These are phyloP conservation scores for Beauveria asiatica DNA, from an alignment of 2,329 filamentous ascomycete species.

Conservation along the genomic window DNA sequence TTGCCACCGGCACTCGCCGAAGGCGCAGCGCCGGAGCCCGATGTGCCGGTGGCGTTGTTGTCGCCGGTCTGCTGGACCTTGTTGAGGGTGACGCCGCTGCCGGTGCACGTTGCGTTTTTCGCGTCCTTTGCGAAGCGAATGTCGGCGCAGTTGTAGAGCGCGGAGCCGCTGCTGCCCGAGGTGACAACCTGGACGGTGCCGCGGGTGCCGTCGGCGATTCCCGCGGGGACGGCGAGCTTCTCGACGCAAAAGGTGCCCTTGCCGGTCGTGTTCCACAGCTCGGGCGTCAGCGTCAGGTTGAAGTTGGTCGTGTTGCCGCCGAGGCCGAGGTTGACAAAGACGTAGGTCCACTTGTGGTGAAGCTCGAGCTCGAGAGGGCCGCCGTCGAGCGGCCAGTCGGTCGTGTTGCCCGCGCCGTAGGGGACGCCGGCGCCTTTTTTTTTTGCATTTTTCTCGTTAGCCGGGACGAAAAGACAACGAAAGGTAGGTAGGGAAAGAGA, in stretches of 20 bases:
- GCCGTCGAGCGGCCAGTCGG: conserved; percentile 45
- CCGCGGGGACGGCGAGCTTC: conserved; percentile 45
- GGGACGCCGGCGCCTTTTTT: conserved; percentile 36
- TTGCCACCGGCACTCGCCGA: conserved; percentile 10
- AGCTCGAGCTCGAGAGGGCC: conserved; percentile 40
- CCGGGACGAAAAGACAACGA: too few relatives aligned
- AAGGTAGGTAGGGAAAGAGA: too few relatives aligned
- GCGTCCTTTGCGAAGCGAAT: conserved; percentile 54
- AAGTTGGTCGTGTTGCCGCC: conserved; percentile 49
- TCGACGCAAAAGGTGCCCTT: conserved; percentile 59
- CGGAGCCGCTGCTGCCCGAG: conserved; percentile 45
- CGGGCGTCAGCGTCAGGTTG: conserved; percentile 57
- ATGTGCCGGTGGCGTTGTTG: not conserved
- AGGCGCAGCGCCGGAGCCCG: not conserved
- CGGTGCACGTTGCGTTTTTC: conserved; percentile 32
- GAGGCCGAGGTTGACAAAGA: conserved; percentile 46
- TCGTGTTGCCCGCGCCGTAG: conserved; percentile 35
- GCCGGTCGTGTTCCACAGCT: conserved; percentile 50
- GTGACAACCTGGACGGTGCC: conserved; percentile 64
- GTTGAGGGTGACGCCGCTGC: conserved; percentile 34
- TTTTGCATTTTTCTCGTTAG: too few relatives aligned
- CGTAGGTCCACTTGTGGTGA: conserved; percentile 43
- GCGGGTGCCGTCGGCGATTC: conserved; percentile 49
- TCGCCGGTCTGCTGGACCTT: conserved; percentile 18
- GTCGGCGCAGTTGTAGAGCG: conserved; percentile 70